Conservation (phyloP, 2,329 filamentous ascomycete genomes). For the Pseudogymnoascus sp. region DNA sequence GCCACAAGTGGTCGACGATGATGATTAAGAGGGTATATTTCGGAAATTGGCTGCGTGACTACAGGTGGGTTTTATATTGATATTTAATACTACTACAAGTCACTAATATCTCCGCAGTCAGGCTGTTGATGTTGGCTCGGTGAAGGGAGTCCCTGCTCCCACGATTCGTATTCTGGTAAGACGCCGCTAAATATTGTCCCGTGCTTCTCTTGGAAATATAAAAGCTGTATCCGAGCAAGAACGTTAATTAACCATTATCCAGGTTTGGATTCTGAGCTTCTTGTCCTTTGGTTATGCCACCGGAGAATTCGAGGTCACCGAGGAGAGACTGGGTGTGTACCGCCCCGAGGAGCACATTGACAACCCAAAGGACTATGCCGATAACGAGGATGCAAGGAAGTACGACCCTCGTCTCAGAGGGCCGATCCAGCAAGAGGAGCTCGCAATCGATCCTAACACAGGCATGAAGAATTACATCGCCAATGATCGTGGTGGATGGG, state of each 20-base stretch:
- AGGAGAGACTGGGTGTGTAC: slow-evolving; percentile 73
- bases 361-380: slow-evolving; percentile 79
- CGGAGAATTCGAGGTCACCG: slow-evolving; percentile 75
- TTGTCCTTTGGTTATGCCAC: slow-evolving; percentile 81
- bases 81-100: not conserved
- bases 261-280: slow-evolving; percentile 75
- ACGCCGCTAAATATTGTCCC: not conserved
- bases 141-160: slow-evolving; percentile 71
- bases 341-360: slow-evolving; percentile 69
- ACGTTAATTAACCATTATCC: slow-evolving; percentile 12
- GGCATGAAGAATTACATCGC: slow-evolving; percentile 99
- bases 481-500: slow-evolving; percentile 80
- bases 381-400: slow-evolving; percentile 75
- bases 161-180: slow-evolving; percentile 66
- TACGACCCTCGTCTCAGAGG: slow-evolving; percentile 76
- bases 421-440: slow-evolving; percentile 64
- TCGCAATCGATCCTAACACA: slow-evolving; percentile 65
- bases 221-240: not conserved
- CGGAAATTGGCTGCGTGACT: slow-evolving; percentile 81
- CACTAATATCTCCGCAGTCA: slow-evolving; percentile 43
- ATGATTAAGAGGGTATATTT: slow-evolving; percentile 75
- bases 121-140: slow-evolving; percentile 70
- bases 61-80: slow-evolving; percentile 30
- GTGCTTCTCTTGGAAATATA: not conserved
- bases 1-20: slow-evolving; percentile 79